phyloP scores from a whole-genome alignment of 2,329 filamentous ascomycete genomes.

The Aspergillus luchuensis region DNA sequence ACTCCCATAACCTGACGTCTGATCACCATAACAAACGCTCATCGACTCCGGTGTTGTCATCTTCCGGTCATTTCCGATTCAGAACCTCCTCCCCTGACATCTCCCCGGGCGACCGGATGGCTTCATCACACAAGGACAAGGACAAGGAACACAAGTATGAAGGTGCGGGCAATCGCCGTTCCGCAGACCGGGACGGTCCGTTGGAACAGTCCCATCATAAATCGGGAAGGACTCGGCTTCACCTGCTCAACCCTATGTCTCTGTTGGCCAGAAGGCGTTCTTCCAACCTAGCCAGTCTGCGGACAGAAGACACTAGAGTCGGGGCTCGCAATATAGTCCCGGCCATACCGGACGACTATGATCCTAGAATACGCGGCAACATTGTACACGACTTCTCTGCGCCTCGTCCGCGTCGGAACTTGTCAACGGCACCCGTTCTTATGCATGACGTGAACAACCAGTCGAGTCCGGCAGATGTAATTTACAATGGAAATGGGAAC shows the following conservation, averaged over 20 bases:
- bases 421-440: constrained; percentile 29
- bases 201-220: constrained; percentile 34
- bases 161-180: constrained; percentile 24
- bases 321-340: constrained; percentile 52
- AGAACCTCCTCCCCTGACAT: constrained; percentile 35
- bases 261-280: constrained; percentile 60
- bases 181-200: constrained; percentile 31
- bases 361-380: constrained; percentile 64
- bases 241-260: constrained; percentile 63
- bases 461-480: constrained; percentile 19
- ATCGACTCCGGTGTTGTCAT: constrained; percentile 27
- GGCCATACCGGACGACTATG: constrained; percentile 62
- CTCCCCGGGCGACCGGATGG: constrained; percentile 25
- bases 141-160: constrained; percentile 30
- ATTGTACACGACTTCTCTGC: constrained; percentile 67
- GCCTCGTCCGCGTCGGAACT: constrained; percentile 52
- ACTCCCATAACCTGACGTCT: constrained; percentile 22
- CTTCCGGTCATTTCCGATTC: constrained; percentile 29
- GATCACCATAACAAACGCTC: constrained; percentile 33
- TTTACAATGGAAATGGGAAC: constrained; percentile 12
- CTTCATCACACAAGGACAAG: constrained; percentile 26
- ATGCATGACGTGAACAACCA: constrained; percentile 15
- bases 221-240: constrained; percentile 54
- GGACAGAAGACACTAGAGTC: constrained; percentile 55
- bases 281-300: constrained; percentile 51